Conservation (phyloP, 495 filamentous ascomycete genomes). For the Friedmanniomyces simplex region DNA sequence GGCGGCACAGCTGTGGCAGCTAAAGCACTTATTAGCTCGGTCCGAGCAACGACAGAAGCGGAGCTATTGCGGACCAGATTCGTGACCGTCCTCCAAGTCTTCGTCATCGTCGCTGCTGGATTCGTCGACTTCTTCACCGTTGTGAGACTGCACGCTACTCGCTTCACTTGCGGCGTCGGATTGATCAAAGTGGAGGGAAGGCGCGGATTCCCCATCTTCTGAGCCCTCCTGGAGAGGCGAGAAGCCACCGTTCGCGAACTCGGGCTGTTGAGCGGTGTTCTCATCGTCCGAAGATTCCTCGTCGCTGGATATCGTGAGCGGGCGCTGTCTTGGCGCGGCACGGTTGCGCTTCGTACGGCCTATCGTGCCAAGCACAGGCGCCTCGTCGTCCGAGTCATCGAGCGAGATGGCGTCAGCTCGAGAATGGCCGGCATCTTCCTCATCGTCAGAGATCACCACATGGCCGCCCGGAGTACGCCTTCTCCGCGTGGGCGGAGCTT, state of each 20-base stretch:
- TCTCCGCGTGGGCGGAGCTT: background rate
- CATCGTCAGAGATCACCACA: conserved; percentile 15
- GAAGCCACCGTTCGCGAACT: conserved; percentile 3
- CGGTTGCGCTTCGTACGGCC: conserved; percentile 6
- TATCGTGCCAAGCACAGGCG: conserved; percentile 1
- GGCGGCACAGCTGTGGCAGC: background rate
- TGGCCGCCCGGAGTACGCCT: background rate
- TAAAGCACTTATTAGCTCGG: background rate
- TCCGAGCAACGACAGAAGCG: background rate
- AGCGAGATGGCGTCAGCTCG: background rate
- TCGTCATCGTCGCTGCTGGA: background rate
- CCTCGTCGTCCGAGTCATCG: conserved; percentile 18
- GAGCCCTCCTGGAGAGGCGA: conserved; percentile 1
- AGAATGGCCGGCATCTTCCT: conserved; percentile 7
- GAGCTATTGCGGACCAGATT: conserved; percentile 5
- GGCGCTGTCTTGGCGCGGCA: background rate
- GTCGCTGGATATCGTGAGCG: conserved; percentile 8
- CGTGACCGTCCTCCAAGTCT: background rate
- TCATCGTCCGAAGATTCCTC: conserved; percentile 13
- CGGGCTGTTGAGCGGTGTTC: background rate
- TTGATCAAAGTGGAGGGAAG: background rate
- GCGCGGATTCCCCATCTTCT: background rate
- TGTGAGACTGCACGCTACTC: background rate
- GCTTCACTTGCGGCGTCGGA: background rate
- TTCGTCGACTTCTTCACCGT: conserved; percentile 1